phyloP scores from a whole-genome alignment of 805 yeast genomes.

The Candida germanica region DNA sequence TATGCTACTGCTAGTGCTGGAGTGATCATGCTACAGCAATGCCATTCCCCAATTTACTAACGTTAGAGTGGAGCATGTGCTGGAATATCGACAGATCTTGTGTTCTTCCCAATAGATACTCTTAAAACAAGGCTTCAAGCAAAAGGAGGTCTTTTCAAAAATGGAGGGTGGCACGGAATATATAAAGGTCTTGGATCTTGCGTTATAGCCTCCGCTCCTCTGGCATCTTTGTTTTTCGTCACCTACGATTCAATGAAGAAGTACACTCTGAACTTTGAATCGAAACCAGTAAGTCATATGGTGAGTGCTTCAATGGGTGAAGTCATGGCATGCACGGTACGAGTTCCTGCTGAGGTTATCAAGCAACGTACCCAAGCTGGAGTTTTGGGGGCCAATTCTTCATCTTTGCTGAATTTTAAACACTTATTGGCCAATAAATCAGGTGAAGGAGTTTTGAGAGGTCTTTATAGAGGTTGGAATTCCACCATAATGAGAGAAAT shows the following conservation, averaged over 20 bases:
- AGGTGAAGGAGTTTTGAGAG: constrained; percentile 75
- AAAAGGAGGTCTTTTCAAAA: constrained; percentile 84
- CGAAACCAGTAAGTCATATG: constrained; percentile 65
- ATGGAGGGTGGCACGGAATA: constrained; percentile 92
- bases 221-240: constrained; percentile 47
- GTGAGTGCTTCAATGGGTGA: constrained; percentile 86
- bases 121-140: constrained; percentile 93
- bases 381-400: constrained; percentile 31
- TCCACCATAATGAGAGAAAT: constrained; percentile 93
- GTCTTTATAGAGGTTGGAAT: constrained; percentile 90
- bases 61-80: constrained; percentile 83
- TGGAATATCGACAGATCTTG: constrained; percentile 92
- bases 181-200: constrained; percentile 93
- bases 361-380: constrained; percentile 86
- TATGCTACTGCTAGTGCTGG: not conserved
- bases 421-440: constrained; percentile 58
- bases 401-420: constrained; percentile 70
- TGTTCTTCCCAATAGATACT: constrained; percentile 95
- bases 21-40: not conserved
- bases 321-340: constrained; percentile 84
- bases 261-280: constrained; percentile 27
- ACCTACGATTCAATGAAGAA: constrained; percentile 78
- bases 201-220: constrained; percentile 91
- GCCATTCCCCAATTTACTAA: no score
- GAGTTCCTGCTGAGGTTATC: constrained; percentile 96